Base-by-base conservation (phyloP, 2,329 filamentous ascomycete genomes). In the Colletotrichum gloeosporioides region DNA sequence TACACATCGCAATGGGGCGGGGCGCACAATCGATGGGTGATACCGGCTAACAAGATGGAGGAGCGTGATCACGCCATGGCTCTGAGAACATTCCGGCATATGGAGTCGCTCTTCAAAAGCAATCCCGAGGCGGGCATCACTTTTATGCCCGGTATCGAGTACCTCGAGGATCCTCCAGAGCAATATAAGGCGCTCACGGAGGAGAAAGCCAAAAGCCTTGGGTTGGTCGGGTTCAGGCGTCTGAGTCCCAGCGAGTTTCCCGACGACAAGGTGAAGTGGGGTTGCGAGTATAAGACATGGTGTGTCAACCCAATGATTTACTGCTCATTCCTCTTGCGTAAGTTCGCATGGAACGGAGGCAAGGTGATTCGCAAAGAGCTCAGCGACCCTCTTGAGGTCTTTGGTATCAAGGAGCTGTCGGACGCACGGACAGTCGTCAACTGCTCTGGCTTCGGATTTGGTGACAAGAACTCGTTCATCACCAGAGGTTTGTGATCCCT, bases 1-100 rank as follows among this genome's bases (percentile, higher is more conserved):
- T 92, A 88, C 80, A 88, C 90, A 16, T 91, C 90, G 34, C 89
- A 90, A 68, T 91, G 89, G 90, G 90, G 87, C 44, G 90, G 90
- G 13, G 90, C 90, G 3, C 89, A 92, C 79, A 89, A 90, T 78
- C 86, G 89, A 55, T 89, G 87, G 79, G 86, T 86, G 49, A 80
- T 79, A 10, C 71, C 82, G 10, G 77, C 80, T 8, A 80, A 82
- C 39, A 80, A 80, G 15, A 65, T 78, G 7, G 82, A 83, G 53
- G 81, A 80, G 68, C 82, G 85, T 36, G 88, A 90, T 76, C 88
- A 89, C 77, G 81, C 71, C 49, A 83, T 88, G 79, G 83, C 87
- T 16, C 79, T 88, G 16, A 79, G 74, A 15, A 89, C 88, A 12
- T 89, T 84, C 80, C 79, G 78, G 9, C 83, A 84, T 77, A 88